phyloP scores from a whole-genome alignment of 441 rosid species.

The Gossypium gossypioides region DNA sequence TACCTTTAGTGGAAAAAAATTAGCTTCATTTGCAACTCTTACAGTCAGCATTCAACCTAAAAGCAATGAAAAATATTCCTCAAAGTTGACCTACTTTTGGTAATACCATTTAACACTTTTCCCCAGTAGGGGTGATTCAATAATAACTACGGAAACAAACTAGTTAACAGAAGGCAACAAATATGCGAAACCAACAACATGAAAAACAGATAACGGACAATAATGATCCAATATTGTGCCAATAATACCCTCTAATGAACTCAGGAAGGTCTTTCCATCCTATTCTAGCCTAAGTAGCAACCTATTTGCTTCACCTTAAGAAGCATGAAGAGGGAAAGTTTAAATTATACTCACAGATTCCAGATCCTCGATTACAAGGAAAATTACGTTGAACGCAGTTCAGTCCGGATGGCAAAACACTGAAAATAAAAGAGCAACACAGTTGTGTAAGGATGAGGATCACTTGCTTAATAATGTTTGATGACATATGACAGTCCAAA shows the following conservation, averaged over 20 bases:
- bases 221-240: not conserved
- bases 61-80: not conserved
- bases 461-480: not conserved
- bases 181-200: not conserved
- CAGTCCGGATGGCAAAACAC: conserved; percentile 28
- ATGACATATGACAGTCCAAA: not conserved
- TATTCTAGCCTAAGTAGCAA: not conserved
- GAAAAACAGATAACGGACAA: not conserved
- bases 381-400: conserved; percentile 54
- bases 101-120: not conserved
- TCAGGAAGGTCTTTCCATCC: not conserved
- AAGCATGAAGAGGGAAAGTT: not conserved
- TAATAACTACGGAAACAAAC: not conserved
- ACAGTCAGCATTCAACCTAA: not conserved
- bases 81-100: not conserved
- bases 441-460: not conserved
- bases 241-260: not conserved
- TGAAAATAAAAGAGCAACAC: conserved; percentile 6
- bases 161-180: not conserved
- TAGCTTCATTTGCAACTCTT: not conserved
- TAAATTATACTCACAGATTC: conserved; percentile 32
- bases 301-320: conserved; percentile 2
- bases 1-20: not conserved
- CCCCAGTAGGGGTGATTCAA: not conserved
- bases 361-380: conserved; percentile 37